Percentiles rank a stretch among this genome's conserved stretches.
phyloP scores from a whole-genome alignment of 306 rosid genomes.

The Citrullus colocynthis region DNA sequence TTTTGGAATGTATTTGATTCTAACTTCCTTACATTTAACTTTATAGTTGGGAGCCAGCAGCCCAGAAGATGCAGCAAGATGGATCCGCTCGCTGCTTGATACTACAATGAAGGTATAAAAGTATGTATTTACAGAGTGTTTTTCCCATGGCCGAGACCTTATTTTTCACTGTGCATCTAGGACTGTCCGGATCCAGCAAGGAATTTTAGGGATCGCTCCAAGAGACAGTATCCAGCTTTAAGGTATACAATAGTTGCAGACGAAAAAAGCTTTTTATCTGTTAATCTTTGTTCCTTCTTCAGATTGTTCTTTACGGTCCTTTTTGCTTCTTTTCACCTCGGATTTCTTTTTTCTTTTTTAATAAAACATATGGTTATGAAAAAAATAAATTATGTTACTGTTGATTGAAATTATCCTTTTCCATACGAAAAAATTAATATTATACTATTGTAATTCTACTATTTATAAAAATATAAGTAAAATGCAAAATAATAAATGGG shows the following conservation, averaged over 20 bases:
- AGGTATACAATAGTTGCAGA: conserved; percentile 22
- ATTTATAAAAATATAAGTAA: neutral
- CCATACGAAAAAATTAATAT: neutral
- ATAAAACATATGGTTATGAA: neutral
- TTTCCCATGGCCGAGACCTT: conserved; percentile 11
- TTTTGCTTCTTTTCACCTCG: neutral
- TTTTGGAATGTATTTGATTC: conserved; percentile 10
- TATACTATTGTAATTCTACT: neutral
- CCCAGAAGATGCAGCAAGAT: conserved; percentile 82
- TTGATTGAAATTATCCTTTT: neutral
- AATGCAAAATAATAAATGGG: neutral
- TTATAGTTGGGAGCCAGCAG: conserved; percentile 76
- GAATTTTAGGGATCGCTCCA: conserved; percentile 23
- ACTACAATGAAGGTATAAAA: conserved; percentile 57
- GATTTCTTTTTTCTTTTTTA: no score
- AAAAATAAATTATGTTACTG: neutral
- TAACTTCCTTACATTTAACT: conserved; percentile 9
- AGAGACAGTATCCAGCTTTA: conserved; percentile 33
- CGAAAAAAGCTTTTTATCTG: neutral
- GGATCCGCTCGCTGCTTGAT: conserved; percentile 66
- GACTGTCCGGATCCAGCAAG: conserved; percentile 35
- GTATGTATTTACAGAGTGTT: conserved; percentile 11
- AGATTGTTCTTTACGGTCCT: neutral
- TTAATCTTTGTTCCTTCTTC: neutral
- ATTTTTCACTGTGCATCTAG: conserved; percentile 25